Base-by-base conservation (phyloP, 805 yeast species). In the Saccharomycopsis fermentans region DNA sequence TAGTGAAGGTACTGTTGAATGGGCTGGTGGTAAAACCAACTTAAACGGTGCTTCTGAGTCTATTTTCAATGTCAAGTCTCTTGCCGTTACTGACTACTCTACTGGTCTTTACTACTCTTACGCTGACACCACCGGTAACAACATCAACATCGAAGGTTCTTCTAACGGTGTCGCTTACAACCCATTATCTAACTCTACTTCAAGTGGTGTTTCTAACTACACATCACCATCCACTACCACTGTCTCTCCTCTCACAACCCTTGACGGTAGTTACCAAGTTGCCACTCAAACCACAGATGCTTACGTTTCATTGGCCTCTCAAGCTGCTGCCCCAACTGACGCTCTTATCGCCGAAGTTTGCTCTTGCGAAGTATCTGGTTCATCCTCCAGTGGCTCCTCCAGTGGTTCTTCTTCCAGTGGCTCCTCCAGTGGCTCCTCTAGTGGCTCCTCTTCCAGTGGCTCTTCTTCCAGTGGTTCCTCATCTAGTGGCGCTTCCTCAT, bases 1-100 rank as follows among this genome's bases (percentile, higher is more conserved):
- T 61, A 68, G 71, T 3, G 70, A 63, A 52, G 84, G 84, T 51
- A 80, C 83, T 4, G 78, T 81, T 58, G 75, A 73, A 61, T 81
- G 85, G 85, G 83, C 85, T 4, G 84, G 85, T 50, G 86, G 86
- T 24, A 40, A 61, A 6, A 78, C 84, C n/a, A 77, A 80, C 64
- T 78, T 76, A 63, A 61, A 74, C 11, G 65, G 76, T 17, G 82
- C 79, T 16, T 65, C 66, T 34, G 66, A 67, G 27, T 83, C 80
- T 66, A 64, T 76, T 27, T 80, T 81, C 80, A 63, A 70, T 59
- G 73, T 85, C 62, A 70, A 79, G 63, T 69, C 74, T 6, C 62
- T 85, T 21, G 65, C 71, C 19, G 83, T 82, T 12, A 71, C 77
- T 47, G 82, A 78, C 63, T 79, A 79, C 65, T 77, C 81, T n/a